These are phyloP conservation scores for Turnera subulata DNA, from an alignment of 345 rosid genomes.

Conservation along the genomic window DNA sequence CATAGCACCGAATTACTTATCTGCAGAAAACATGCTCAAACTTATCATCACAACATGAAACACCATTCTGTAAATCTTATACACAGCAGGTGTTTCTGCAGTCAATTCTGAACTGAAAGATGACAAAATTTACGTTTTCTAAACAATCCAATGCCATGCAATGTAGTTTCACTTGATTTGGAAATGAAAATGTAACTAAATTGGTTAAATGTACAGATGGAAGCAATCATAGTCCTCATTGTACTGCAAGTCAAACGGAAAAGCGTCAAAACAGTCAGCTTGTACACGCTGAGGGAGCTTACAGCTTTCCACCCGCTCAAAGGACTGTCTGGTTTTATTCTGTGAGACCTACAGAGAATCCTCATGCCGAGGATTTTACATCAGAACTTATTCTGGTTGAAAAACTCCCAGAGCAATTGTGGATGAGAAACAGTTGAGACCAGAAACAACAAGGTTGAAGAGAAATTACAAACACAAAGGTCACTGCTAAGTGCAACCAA, in stretches of 20 bases:
- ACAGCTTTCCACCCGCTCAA: neutral
- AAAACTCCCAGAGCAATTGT: neutral
- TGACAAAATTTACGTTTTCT: no score
- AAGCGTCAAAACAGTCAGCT: neutral
- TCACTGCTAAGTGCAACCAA: neutral
- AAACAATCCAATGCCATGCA: no score
- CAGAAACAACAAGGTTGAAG: neutral
- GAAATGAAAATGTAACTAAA: neutral
- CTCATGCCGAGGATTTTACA: conserved; percentile 14
- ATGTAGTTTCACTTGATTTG: neutral
- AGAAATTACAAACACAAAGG: neutral
- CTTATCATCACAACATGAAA: no score
- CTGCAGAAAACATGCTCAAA: no score
- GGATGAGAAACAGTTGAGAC: neutral
- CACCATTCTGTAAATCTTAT: no score
- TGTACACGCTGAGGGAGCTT: neutral
- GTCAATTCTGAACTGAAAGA: no score
- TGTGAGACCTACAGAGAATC: conserved; percentile 9
- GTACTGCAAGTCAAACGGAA: no score
- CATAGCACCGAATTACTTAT: no score
- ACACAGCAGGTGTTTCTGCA: no score
- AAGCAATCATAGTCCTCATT: no score
- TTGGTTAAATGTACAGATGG: no score
- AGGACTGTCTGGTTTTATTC: conserved; percentile 1
- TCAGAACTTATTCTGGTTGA: conserved; percentile 16